Evolutionary conservation across 225 moss, liverwort and hornwort species (phyloP).

Genomic region (Antitrichia curtipendula): DNA sequence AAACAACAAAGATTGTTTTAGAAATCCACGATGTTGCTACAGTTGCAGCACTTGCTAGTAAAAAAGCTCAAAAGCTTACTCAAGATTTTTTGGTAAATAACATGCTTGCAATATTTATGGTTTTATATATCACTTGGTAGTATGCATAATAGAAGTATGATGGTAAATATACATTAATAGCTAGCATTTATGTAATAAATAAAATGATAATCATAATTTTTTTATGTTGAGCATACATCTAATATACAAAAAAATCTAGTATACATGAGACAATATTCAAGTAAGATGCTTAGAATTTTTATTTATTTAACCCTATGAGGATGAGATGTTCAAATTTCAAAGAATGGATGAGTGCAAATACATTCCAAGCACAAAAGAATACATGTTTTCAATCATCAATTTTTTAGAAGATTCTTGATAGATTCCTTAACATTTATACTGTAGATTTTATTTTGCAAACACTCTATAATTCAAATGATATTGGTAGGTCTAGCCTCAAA

Average conservation of each 20-base stretch:
- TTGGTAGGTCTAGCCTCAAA: neutral
- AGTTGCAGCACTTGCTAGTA: conserved; percentile 10
- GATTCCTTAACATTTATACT: neutral
- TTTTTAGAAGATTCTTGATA: neutral
- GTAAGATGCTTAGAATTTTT: neutral
- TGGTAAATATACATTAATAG: too few species aligned
- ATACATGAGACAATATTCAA: neutral
- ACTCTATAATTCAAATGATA: neutral
- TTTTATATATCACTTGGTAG: neutral
- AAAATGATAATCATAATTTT: neutral
- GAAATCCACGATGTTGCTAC: conserved; percentile 21
- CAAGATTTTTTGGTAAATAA: conserved; percentile 23
- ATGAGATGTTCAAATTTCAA: neutral
- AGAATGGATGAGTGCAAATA: neutral
- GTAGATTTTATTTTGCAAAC: neutral
- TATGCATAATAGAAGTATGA: too few species aligned
- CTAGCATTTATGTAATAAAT: neutral
- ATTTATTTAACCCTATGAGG: fast-evolving
- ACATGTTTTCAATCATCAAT: too few species aligned
- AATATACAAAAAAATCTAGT: neutral
- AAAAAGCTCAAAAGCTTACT: conserved; percentile 49
- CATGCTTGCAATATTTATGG: too few species aligned
- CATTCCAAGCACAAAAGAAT: neutral
- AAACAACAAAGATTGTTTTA: conserved; percentile 49
- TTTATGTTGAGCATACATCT: neutral